phyloP scores from a whole-genome alignment of 2,329 filamentous ascomycete species.

The Colletotrichum tamarilloi region DNA sequence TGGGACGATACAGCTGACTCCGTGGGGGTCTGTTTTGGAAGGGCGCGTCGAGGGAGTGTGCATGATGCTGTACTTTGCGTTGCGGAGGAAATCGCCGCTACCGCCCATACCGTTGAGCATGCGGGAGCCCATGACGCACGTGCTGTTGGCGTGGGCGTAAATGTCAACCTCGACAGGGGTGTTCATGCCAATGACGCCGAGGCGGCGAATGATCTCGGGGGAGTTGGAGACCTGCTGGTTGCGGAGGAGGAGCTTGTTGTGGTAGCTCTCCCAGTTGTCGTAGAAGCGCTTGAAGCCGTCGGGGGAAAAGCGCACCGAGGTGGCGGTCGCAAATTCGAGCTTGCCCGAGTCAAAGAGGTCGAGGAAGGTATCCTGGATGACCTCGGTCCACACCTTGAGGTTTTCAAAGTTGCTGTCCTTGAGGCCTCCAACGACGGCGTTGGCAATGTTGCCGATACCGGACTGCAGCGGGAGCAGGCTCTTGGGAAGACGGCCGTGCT shows the following conservation, averaged over 20 bases:
- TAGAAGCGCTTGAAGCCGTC: slow-evolving; percentile 94
- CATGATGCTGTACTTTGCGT: slow-evolving; percentile 89
- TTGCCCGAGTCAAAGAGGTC: slow-evolving; percentile 91
- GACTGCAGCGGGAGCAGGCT: slow-evolving; percentile 86
- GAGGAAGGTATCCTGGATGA: slow-evolving; percentile 91
- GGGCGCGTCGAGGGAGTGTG: slow-evolving; percentile 87
- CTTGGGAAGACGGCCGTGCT: slow-evolving; percentile 78
- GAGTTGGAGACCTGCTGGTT: slow-evolving; percentile 91
- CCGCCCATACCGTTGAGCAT: slow-evolving; percentile 90
- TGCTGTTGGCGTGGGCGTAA: slow-evolving; percentile 92
- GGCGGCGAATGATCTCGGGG: slow-evolving; percentile 87
- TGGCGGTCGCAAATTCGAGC: slow-evolving; percentile 90
- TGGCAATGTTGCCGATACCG: slow-evolving; percentile 93
- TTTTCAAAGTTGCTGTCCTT: slow-evolving; percentile 85
- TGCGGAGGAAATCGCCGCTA: slow-evolving; percentile 83
- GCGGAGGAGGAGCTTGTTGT: slow-evolving; percentile 84
- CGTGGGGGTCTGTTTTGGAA: slow-evolving; percentile 83
- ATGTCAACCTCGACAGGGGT: slow-evolving; percentile 95
- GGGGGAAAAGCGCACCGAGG: slow-evolving; percentile 89
- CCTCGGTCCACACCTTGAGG: slow-evolving; percentile 93
- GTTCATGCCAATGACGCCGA: slow-evolving; percentile 95
- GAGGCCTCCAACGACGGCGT: slow-evolving; percentile 88
- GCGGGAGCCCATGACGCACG: slow-evolving; percentile 87
- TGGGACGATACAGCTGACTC: slow-evolving; percentile 89
- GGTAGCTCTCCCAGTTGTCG: slow-evolving; percentile 83